These are phyloP conservation scores for Tripidium arundinaceum DNA, from an alignment of 202 grass and related monocot species.

Conservation along the genomic window DNA sequence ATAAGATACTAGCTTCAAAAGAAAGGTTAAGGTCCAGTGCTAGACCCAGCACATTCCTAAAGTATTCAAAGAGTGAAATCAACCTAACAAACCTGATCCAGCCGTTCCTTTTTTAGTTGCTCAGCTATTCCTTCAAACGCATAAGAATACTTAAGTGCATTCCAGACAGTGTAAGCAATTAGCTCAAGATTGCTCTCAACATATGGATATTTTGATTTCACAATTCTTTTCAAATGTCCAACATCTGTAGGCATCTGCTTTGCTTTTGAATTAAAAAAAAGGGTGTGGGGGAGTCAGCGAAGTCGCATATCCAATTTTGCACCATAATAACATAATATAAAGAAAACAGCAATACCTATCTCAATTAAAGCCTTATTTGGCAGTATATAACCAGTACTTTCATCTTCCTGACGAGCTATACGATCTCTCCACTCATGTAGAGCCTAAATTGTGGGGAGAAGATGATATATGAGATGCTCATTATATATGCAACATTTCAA, in stretches of 20 bases:
- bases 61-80: neutral
- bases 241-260: conserved; percentile 73
- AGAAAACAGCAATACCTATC: conserved; percentile 53
- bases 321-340: neutral
- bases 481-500: neutral
- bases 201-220: conserved; percentile 79
- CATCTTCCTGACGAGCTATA: conserved; percentile 71
- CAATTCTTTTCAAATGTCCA: conserved; percentile 55
- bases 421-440: conserved; percentile 86
- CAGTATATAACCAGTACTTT: conserved; percentile 96
- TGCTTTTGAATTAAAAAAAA: conserved; percentile 45
- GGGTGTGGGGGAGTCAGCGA: conserved; percentile 1
- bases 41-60: neutral
- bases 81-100: conserved; percentile 52
- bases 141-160: conserved; percentile 49
- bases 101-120: conserved; percentile 59
- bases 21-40: neutral
- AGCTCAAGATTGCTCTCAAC: conserved; percentile 53
- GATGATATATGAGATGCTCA: conserved; percentile 11
- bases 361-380: conserved; percentile 91
- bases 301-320: conserved; percentile 12
- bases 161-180: conserved; percentile 51
- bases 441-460: conserved; percentile 42
- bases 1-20: conserved; percentile 13
- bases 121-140: conserved; percentile 60